These are phyloP conservation scores for Alternaria solani DNA, from an alignment of 2,329 filamentous ascomycete species.

Conservation along the genomic window DNA sequence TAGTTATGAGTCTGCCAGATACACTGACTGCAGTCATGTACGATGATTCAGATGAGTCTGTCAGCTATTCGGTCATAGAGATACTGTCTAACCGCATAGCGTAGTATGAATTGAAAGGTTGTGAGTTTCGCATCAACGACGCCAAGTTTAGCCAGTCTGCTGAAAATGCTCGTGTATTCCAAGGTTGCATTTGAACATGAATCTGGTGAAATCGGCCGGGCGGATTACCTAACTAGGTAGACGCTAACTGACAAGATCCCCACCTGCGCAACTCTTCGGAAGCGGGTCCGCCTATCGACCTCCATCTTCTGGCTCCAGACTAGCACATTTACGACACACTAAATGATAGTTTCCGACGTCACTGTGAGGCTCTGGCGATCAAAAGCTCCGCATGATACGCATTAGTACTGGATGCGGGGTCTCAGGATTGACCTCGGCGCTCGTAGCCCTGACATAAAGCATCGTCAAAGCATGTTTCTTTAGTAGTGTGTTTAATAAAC, in stretches of 20 bases:
- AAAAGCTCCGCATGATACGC: neutral
- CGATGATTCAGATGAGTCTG: neutral
- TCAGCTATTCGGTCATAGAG: neutral
- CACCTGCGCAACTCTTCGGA: neutral
- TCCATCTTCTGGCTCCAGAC: neutral
- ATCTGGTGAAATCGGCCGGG: neutral
- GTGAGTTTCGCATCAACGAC: neutral
- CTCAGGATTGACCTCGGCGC: neutral
- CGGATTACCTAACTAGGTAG: neutral
- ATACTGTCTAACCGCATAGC: neutral
- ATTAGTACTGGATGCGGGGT: conserved; percentile 8
- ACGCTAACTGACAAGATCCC: neutral
- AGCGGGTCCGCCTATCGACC: neutral
- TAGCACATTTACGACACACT: neutral
- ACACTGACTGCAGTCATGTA: neutral
- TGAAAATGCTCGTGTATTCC: neutral
- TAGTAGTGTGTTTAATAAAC: neutral
- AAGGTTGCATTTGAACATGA: neutral
- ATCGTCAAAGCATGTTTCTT: neutral
- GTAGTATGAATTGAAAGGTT: neutral
- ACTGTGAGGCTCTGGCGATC: neutral
- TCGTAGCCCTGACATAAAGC: neutral
- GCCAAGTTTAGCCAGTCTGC: neutral
- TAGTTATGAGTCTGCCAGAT: neutral
- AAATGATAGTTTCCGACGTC: conserved; percentile 5